A percentile compares a stretch with the other conserved stretches of the same genome.
These are phyloP conservation scores for Lactarius evosmus DNA, from an alignment of 768 basidiomycete species.

Conservation along the genomic window DNA sequence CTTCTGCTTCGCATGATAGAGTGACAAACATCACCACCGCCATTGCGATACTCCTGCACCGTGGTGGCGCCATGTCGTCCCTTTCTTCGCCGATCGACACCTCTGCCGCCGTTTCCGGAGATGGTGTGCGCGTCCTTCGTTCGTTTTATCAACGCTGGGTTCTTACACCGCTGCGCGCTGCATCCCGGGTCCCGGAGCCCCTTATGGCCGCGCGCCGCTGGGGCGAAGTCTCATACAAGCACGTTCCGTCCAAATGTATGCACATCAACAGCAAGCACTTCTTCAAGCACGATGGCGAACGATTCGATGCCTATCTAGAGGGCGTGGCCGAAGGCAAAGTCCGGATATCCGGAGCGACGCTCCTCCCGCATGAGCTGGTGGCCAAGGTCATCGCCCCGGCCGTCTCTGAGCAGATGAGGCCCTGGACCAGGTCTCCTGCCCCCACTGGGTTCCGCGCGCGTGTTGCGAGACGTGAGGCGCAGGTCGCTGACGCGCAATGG, in stretches of 20 bases:
- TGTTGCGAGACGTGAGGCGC: conserved; percentile 37
- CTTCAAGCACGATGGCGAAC: conserved; percentile 51
- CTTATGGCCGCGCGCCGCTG: conserved; percentile 61
- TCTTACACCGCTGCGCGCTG: conserved; percentile 53
- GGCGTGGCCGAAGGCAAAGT: conserved; percentile 54
- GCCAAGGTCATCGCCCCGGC: conserved; percentile 35
- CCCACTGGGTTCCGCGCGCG: conserved; percentile 34
- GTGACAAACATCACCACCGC: conserved; percentile 64
- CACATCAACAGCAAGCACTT: conserved; percentile 52
- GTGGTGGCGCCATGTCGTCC: conserved; percentile 31
- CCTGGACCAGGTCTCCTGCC: conserved; percentile 15
- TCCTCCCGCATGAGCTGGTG: conserved; percentile 62
- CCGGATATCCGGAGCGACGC: conserved; percentile 62
- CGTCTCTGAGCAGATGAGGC: not conserved
- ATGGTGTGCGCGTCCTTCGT: conserved; percentile 46
- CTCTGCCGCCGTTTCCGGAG: conserved; percentile 35
- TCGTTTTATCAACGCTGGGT: conserved; percentile 58
- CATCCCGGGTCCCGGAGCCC: conserved; percentile 49
- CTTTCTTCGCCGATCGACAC: conserved; percentile 23
- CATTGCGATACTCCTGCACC: conserved; percentile 51
- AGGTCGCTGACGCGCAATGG: conserved; percentile 67
- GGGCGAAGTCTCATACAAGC: conserved; percentile 53
- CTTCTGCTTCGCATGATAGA: conserved; percentile 56
- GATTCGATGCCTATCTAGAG: conserved; percentile 57
- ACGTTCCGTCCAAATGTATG: conserved; percentile 65